Conservation (phyloP, 179 eudicot species). For the Monotropa hypopitys region DNA sequence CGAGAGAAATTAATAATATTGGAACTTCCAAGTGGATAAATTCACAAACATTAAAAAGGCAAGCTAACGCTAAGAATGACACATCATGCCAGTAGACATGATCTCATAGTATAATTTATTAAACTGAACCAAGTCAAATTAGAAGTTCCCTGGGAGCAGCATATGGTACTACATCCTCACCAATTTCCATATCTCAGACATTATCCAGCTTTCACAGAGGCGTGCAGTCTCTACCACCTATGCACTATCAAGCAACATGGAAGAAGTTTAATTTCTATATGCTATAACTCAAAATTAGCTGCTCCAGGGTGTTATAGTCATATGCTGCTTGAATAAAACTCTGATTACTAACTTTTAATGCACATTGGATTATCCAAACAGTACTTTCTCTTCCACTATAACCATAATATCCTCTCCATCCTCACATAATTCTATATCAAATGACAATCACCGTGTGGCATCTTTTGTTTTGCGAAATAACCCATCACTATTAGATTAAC, state of each 20-base stretch:
- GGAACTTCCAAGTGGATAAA: not conserved
- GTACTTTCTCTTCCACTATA: not conserved
- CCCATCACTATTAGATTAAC: not conserved
- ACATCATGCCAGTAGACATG: not conserved
- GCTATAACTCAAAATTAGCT: not conserved
- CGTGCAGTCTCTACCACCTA: not conserved
- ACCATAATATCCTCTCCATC: not conserved
- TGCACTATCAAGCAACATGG: not conserved
- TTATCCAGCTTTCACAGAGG: not conserved
- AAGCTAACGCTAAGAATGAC: not conserved
- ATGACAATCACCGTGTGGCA: not conserved
- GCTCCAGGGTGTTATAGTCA: not conserved
- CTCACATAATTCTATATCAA: not conserved
- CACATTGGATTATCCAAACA: not conserved
- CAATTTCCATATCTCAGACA: not conserved
- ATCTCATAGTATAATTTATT: not conserved
- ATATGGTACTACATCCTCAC: not conserved
- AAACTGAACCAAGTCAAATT: not conserved
- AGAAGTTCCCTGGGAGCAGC: not conserved
- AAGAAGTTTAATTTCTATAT: not conserved
- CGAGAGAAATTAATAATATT: not conserved
- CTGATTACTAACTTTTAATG: not conserved
- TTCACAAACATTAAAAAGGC: not conserved
- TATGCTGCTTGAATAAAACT: not conserved
- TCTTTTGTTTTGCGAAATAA: not conserved